Evolutionary conservation across 495 filamentous ascomycete genomes (phyloP), one percentile per base, ranked within the genome.

Genomic region (Terfezia claveryi): DNA sequence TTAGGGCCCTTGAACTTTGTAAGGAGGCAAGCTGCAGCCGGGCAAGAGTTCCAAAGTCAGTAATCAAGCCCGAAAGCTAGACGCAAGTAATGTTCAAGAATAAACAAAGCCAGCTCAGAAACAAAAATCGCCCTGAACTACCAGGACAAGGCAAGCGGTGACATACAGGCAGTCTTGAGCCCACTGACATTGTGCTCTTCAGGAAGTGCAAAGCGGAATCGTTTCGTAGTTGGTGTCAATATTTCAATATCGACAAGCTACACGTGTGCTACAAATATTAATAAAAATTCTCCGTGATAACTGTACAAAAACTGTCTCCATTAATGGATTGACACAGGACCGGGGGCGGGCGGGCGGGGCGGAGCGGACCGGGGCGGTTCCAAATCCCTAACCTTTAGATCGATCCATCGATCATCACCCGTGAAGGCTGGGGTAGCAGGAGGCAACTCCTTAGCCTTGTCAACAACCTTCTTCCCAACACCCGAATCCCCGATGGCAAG

Each of bases 141-240:
- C 14, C 4, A 49, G 20, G 44, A 20, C 44, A 49, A 20, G 20
- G 20, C 14, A 20, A 17, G 9, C 38, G 12, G 1, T n/a, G 7
- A 68, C 71, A 62, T 58, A 76, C 81, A 94, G 52, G 92, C 78
- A 59, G 94, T 71, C 36, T 74, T 68, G 58, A 98, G 68, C 53
- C 91, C 91, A 55, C 80, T 83, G 50, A 92, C 80, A 68, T 80
- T 76, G 65, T 95, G 81, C 61, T 78, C 76, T 61, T 89, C 80
- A n/a, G 84, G 82, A 27, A 92, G 79, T 46, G 76, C 74, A 70
- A 94, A 94, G 61, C 83, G 80, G 63, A 94, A 71, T 50, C 72
- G 75, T 80, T 94, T 94, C 55, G 86, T 87, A 74, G 94, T 94
- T 72, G 83, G 80, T 71, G 82, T 93, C 69, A 94, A 67, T 12